Percentiles rank a stretch among this genome's conserved stretches.
Evolutionary conservation across 495 filamentous ascomycete species (phyloP).

Genomic region (Cudoniella acicularis): DNA sequence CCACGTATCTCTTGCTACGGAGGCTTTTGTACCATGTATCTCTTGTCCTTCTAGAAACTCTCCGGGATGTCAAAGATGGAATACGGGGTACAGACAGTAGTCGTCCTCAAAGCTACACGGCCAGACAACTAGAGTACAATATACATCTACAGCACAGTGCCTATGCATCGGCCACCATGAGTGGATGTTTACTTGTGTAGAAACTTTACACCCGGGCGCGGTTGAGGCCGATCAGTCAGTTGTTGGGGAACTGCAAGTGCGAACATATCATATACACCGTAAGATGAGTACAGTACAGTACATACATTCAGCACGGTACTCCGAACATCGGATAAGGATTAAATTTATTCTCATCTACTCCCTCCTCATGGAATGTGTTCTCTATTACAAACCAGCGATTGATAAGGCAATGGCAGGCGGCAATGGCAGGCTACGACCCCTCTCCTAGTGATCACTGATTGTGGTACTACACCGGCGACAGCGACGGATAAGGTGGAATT

Average conservation of each 20-base stretch:
- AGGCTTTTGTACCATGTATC: too few relatives aligned
- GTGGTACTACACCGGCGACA: neutral
- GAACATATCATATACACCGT: neutral
- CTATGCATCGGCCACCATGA: too few relatives aligned
- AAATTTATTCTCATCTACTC: neutral
- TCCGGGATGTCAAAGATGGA: neutral
- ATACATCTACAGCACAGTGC: too few relatives aligned
- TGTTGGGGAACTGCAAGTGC: neutral
- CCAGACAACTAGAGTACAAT: too few relatives aligned
- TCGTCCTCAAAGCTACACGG: neutral
- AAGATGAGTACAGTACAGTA: neutral
- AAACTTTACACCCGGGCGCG: neutral
- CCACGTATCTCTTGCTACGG: too few relatives aligned
- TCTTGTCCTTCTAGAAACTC: too few relatives aligned
- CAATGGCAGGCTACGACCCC: neutral
- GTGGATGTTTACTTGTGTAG: neutral
- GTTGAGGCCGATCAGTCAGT: neutral
- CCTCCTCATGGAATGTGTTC: neutral
- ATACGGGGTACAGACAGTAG: neutral
- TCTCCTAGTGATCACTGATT: neutral
- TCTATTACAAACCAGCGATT: neutral
- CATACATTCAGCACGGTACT: too few relatives aligned
- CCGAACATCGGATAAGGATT: neutral
- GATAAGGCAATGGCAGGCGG: neutral
- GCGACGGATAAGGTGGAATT: neutral